Conservation (phyloP, 2,329 filamentous ascomycete species). For the Paraphoma sp. region DNA sequence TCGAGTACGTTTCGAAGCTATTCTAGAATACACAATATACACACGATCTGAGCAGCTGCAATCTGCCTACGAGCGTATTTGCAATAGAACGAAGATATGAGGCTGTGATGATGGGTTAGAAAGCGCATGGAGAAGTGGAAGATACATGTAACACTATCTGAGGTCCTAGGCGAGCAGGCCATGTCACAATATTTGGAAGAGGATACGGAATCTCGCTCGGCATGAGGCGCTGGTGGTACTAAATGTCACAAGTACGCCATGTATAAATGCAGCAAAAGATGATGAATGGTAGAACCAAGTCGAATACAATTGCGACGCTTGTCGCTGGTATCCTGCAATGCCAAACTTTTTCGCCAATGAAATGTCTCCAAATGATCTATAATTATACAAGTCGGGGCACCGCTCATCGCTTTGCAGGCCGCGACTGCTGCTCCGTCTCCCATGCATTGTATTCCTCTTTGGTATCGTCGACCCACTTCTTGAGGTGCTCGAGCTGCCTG, state of each 20-base stretch:
- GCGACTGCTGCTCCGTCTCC: conserved; percentile 47
- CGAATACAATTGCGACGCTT: conserved; percentile 6
- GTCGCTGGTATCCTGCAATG: conserved; percentile 19
- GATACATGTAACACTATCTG: too few species aligned
- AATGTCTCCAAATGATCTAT: conserved; percentile 15
- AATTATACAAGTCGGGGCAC: conserved; percentile 14
- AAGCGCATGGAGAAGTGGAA: too few species aligned
- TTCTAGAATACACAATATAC: conserved; percentile 41
- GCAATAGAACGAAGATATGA: too few species aligned
- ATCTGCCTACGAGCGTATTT: not conserved
- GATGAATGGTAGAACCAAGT: not conserved
- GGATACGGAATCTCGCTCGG: too few species aligned
- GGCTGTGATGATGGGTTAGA: too few species aligned
- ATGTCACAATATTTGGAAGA: too few species aligned
- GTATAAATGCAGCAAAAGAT: not conserved
- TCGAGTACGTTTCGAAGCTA: conserved; percentile 62
- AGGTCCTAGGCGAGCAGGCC: too few species aligned
- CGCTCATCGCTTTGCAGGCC: conserved; percentile 32
- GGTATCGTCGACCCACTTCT: conserved; percentile 67
- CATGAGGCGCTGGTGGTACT: too few species aligned
- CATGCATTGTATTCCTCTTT: conserved; percentile 66
- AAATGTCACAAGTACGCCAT: too few species aligned
- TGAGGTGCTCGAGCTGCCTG: conserved; percentile 76
- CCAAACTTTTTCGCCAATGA: conserved; percentile 20
- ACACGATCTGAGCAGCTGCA: not conserved